Percentiles rank a stretch among this genome's conserved stretches.
These are phyloP conservation scores for Helicocarpus griseus DNA, from an alignment of 2,329 filamentous ascomycete species.

Conservation along the genomic window DNA sequence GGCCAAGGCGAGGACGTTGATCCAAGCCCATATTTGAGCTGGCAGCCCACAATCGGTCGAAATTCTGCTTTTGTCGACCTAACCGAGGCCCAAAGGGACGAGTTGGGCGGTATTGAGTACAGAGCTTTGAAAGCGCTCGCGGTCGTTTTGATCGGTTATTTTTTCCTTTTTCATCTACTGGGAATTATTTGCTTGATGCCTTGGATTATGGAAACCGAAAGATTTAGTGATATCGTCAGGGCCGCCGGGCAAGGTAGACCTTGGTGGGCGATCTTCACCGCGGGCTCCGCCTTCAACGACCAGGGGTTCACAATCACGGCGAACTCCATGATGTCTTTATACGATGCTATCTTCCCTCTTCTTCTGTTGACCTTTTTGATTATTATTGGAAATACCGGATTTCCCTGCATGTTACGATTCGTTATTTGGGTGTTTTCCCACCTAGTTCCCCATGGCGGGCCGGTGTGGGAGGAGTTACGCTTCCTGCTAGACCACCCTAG, in stretches of 20 bases:
- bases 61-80: slow-evolving; percentile 89
- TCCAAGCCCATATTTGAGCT: slow-evolving; percentile 82
- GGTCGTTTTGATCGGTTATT: slow-evolving; percentile 68
- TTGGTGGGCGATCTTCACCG: slow-evolving; percentile 90
- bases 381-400: slow-evolving; percentile 89
- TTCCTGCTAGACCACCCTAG: slow-evolving; percentile 92
- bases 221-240: slow-evolving; percentile 58
- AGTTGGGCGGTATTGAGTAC: slow-evolving; percentile 94
- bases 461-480: slow-evolving; percentile 77
- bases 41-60: slow-evolving; percentile 80
- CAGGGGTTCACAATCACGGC: slow-evolving; percentile 87
- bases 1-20: slow-evolving; percentile 30
- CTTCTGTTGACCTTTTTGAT: slow-evolving; percentile 77
- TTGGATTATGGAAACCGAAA: slow-evolving; percentile 61
- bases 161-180: slow-evolving; percentile 70
- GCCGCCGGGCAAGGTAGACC: slow-evolving; percentile 52
- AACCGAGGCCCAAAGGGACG: slow-evolving; percentile 83
- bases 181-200: slow-evolving; percentile 64
- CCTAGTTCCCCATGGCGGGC: slow-evolving; percentile 53
- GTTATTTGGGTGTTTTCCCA: slow-evolving; percentile 76
- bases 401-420: slow-evolving; percentile 87
- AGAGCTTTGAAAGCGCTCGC: slow-evolving; percentile 80
- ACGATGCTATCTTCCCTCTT: slow-evolving; percentile 63
- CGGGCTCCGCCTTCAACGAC: slow-evolving; percentile 85
- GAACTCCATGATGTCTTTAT: slow-evolving; percentile 88